phyloP scores from a whole-genome alignment of 805 yeast genomes.

The Kluyveromyces starmeri region DNA sequence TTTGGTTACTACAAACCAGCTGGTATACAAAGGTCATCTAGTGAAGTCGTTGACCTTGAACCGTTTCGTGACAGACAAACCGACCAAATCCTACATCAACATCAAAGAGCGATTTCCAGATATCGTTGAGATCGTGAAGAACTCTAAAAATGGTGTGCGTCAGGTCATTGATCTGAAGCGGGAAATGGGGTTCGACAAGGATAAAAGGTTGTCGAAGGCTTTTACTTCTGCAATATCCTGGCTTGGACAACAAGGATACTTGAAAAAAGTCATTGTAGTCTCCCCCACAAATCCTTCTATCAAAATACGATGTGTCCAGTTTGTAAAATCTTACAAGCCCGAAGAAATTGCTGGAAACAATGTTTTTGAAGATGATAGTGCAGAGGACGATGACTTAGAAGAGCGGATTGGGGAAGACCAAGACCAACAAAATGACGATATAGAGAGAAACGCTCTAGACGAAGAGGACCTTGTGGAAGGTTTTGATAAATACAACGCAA shows the following conservation, averaged over 20 bases:
- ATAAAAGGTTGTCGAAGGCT: conserved; percentile 34
- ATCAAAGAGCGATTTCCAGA: conserved; percentile 23
- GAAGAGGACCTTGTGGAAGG: conserved; percentile 29
- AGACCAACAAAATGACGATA: conserved; percentile 23
- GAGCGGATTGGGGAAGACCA: conserved; percentile 20
- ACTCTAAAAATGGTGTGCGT: conserved; percentile 53
- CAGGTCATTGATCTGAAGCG: conserved; percentile 52
- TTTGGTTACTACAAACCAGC: conserved; percentile 35
- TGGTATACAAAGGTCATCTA: conserved; percentile 38
- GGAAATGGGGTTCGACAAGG: conserved; percentile 44
- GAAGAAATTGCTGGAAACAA: conserved; percentile 20
- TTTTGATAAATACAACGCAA: conserved; percentile 21
- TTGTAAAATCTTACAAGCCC: conserved; percentile 33
- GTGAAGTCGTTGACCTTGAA: conserved; percentile 46
- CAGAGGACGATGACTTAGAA: conserved; percentile 25
- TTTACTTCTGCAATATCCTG: conserved; percentile 41
- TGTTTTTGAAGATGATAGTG: conserved; percentile 18
- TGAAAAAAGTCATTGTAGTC: conserved; percentile 45
- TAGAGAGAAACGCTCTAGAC: conserved; percentile 14
- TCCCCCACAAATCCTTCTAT: conserved; percentile 38
- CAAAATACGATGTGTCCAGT: conserved; percentile 40
- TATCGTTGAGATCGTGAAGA: conserved; percentile 42
- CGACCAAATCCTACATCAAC: conserved; percentile 20
- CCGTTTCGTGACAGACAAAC: conserved; percentile 31
- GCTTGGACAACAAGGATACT: conserved; percentile 36